phyloP scores from a whole-genome alignment of 2,329 filamentous ascomycete species.

The Sarocladium strictum region DNA sequence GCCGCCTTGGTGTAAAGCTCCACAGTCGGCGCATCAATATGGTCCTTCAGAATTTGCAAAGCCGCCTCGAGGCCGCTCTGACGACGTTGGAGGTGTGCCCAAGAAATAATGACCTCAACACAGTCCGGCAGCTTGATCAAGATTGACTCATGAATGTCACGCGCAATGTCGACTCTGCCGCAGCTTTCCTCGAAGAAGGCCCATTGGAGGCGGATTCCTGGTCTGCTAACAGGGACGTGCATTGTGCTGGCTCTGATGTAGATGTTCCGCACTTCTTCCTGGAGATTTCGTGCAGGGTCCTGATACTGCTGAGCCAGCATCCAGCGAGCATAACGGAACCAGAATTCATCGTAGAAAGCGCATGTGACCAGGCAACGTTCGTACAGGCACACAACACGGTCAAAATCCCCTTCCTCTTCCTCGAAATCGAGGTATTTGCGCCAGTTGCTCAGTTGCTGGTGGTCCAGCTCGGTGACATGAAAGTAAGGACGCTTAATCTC shows the following conservation, averaged over 20 bases:
- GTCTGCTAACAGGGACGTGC: slow-evolving; percentile 80
- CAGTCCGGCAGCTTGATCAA: slow-evolving; percentile 71
- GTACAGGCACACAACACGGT: slow-evolving; percentile 75
- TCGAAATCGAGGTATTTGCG: slow-evolving; percentile 95
- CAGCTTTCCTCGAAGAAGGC: slow-evolving; percentile 90
- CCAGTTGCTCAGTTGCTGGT: slow-evolving; percentile 83
- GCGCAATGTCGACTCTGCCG: slow-evolving; percentile 69
- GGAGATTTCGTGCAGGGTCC: slow-evolving; percentile 31
- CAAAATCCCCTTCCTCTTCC: slow-evolving; percentile 73
- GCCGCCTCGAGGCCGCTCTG: slow-evolving; percentile 80
- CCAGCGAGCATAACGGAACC: slow-evolving; percentile 95
- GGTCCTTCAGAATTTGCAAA: slow-evolving; percentile 73
- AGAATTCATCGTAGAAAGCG: slow-evolving; percentile 95
- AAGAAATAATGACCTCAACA: slow-evolving; percentile 79
- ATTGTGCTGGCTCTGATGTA: slow-evolving; percentile 81
- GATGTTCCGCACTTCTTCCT: slow-evolving; percentile 82
- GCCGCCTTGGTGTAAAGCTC: slow-evolving; percentile 79
- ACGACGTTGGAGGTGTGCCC: slow-evolving; percentile 80
- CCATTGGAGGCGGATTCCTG: slow-evolving; percentile 80
- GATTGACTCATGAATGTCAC: slow-evolving; percentile 79
- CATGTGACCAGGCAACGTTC: slow-evolving; percentile 90
- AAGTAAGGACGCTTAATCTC: slow-evolving; percentile 96
- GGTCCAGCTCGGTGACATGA: slow-evolving; percentile 88
- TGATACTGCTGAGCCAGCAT: slow-evolving; percentile 77
- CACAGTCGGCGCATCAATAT: slow-evolving; percentile 67